These are phyloP conservation scores for Penicillium sp. DNA, from an alignment of 2,329 filamentous ascomycete genomes.

Conservation along the genomic window DNA sequence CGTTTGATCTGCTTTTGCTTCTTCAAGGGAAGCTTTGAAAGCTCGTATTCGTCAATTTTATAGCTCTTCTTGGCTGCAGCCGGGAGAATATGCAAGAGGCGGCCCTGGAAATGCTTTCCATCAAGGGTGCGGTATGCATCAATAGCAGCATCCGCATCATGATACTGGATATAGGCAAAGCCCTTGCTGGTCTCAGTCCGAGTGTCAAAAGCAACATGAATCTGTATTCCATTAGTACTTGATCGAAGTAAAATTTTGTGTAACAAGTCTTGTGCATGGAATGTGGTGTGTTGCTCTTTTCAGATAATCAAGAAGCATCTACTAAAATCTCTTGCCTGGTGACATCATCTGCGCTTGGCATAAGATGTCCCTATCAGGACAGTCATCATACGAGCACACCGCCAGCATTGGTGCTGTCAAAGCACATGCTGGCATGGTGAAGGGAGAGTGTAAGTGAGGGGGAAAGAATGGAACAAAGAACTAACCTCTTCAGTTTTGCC, in stretches of 20 bases:
- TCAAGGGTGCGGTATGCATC: constrained; percentile 78
- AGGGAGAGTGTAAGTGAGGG: background rate
- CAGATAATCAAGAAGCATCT: constrained; percentile 94
- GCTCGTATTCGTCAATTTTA: constrained; percentile 80
- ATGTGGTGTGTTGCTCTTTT: constrained; percentile 46
- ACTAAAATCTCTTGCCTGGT: constrained; percentile 97
- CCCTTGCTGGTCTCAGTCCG: constrained; percentile 76
- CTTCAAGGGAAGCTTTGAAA: constrained; percentile 90
- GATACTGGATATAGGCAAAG: constrained; percentile 83
- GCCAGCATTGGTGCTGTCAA: constrained; percentile 14
- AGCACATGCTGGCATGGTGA: constrained; percentile 9
- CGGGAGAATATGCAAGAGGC: constrained; percentile 85
- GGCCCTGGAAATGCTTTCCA: constrained; percentile 85
- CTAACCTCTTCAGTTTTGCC: constrained; percentile 87
- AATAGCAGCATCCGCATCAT: constrained; percentile 69
- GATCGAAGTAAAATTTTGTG: constrained; percentile 22
- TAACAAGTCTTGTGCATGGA: constrained; percentile 18
- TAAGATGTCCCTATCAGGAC: constrained; percentile 99
- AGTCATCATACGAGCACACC: constrained; percentile 75
- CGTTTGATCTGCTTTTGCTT: constrained; percentile 89
- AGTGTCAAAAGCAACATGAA: constrained; percentile 78
- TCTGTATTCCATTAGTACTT: constrained; percentile 59
- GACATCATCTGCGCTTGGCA: constrained; percentile 85
- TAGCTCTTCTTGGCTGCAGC: constrained; percentile 78
- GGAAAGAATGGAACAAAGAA: constrained; percentile 18